phyloP scores from a whole-genome alignment of 805 yeast genomes.

The Kuraishia borneana region DNA sequence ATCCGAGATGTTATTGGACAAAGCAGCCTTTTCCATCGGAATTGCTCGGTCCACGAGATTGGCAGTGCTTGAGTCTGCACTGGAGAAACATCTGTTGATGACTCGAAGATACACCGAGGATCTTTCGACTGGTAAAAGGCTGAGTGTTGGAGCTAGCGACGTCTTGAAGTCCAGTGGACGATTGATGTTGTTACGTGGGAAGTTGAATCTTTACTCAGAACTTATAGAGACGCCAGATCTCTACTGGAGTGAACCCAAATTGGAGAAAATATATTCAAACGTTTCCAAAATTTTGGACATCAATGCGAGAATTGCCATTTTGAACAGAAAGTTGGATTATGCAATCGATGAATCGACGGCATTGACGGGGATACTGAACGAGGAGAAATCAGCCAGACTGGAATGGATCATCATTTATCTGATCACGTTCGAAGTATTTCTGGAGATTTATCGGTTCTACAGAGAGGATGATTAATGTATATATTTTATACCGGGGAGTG shows the following conservation, averaged over 20 bases:
- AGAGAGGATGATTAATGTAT: background rate
- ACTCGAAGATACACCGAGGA: slow-evolving; percentile 57
- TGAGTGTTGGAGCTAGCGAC: slow-evolving; percentile 46
- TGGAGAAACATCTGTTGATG: slow-evolving; percentile 56
- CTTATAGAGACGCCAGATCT: slow-evolving; percentile 86
- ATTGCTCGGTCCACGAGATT: slow-evolving; percentile 78
- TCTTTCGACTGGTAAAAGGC: slow-evolving; percentile 48
- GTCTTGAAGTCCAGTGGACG: slow-evolving; percentile 63
- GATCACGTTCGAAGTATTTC: slow-evolving; percentile 76
- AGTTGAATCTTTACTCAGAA: slow-evolving; percentile 76
- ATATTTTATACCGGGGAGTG: no score
- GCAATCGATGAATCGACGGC: slow-evolving; percentile 84
- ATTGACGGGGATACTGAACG: slow-evolving; percentile 61
- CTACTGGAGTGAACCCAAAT: slow-evolving; percentile 85
- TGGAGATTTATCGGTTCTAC: slow-evolving; percentile 40
- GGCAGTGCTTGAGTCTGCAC: slow-evolving; percentile 62
- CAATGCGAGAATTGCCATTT: slow-evolving; percentile 61
- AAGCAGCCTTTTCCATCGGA: slow-evolving; percentile 84
- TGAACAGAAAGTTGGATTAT: slow-evolving; percentile 81
- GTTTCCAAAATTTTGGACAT: slow-evolving; percentile 69
- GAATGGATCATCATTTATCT: slow-evolving; percentile 85
- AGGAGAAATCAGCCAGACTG: slow-evolving; percentile 61
- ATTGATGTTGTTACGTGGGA: slow-evolving; percentile 67
- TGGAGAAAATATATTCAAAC: slow-evolving; percentile 65
- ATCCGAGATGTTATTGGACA: slow-evolving; percentile 47